These are phyloP conservation scores for Striga asiatica DNA, from an alignment of 257 asterid species.

Conservation along the genomic window DNA sequence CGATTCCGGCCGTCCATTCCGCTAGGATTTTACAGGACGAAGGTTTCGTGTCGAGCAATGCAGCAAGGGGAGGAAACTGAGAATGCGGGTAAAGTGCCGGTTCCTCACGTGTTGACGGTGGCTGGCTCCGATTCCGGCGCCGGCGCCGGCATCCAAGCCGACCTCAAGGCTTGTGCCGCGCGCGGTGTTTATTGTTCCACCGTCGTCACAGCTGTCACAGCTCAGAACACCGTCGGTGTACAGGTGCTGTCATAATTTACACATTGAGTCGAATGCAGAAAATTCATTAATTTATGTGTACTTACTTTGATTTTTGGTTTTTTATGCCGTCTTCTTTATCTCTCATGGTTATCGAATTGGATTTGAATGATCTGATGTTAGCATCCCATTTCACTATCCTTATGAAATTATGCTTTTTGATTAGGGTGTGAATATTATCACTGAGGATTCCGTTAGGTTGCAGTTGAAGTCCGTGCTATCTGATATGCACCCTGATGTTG, in stretches of 20 bases:
- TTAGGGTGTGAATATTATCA: slow-evolving; percentile 59
- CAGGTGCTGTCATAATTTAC: slow-evolving; percentile 36
- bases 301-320: not conserved
- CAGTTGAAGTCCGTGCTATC: slow-evolving; percentile 76
- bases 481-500: slow-evolving; percentile 92
- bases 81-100: slow-evolving; percentile 21
- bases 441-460: slow-evolving; percentile 58
- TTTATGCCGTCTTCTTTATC: no score
- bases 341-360: no score
- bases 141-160: slow-evolving; percentile 97
- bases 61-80: slow-evolving; percentile 15
- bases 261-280: not conserved
- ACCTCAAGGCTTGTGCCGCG: slow-evolving; percentile 80
- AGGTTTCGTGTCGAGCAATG: slow-evolving; percentile 31
- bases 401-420: slow-evolving; percentile 11
- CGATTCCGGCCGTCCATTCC: slow-evolving; percentile 7
- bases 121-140: slow-evolving; percentile 96
- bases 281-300: not conserved
- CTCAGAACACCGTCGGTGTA: slow-evolving; percentile 88
- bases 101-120: slow-evolving; percentile 83
- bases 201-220: slow-evolving; percentile 85
- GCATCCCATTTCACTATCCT: not conserved
- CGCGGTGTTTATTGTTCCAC: slow-evolving; percentile 88
- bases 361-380: no score
- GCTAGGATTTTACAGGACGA: slow-evolving; percentile 3